These are phyloP conservation scores for Ophiostoma perfectum DNA, from an alignment of 2,329 filamentous ascomycete species.

Conservation along the genomic window DNA sequence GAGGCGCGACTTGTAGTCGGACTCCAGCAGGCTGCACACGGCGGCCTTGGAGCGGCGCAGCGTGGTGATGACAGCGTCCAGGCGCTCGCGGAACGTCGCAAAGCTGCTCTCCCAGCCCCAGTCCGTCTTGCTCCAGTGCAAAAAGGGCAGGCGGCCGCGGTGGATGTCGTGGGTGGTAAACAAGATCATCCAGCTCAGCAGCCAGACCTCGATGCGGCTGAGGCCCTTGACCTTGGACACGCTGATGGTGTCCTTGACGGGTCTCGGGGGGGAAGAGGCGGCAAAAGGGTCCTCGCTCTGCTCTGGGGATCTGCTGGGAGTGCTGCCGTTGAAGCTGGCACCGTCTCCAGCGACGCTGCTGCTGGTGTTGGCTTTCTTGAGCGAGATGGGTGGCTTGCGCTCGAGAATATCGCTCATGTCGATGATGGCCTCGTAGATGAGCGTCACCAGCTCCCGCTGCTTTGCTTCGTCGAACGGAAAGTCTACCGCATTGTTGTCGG, in stretches of 20 bases:
- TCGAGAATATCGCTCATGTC: conserved; percentile 26
- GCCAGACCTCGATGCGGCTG: conserved; percentile 26
- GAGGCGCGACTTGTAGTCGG: conserved; percentile 25
- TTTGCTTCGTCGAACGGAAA: conserved; percentile 28
- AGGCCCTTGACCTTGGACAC: conserved; percentile 26
- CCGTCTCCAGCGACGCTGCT: not conserved
- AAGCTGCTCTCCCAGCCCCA: conserved; percentile 25
- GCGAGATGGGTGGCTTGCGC: conserved; percentile 15
- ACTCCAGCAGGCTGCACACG: conserved; percentile 27
- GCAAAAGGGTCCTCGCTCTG: no score
- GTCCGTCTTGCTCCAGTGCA: conserved; percentile 26
- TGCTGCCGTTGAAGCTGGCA: not conserved
- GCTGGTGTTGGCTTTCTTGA: conserved; percentile 13
- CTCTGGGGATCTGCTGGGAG: no score
- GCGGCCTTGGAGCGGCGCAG: conserved; percentile 26
- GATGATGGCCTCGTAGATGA: conserved; percentile 31
- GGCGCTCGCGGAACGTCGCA: conserved; percentile 22
- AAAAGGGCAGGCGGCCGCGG: conserved; percentile 23
- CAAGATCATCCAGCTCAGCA: conserved; percentile 27
- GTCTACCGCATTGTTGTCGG: not conserved
- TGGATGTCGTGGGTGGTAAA: conserved; percentile 23
- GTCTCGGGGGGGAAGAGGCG: not conserved
- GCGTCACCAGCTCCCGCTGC: conserved; percentile 28
- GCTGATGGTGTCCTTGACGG: conserved; percentile 24
- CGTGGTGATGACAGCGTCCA: conserved; percentile 24